A percentile compares a stretch with the other conserved stretches of the same genome.
Conservation (phyloP, 305 asterid species). For the Coffea humblotiana region DNA sequence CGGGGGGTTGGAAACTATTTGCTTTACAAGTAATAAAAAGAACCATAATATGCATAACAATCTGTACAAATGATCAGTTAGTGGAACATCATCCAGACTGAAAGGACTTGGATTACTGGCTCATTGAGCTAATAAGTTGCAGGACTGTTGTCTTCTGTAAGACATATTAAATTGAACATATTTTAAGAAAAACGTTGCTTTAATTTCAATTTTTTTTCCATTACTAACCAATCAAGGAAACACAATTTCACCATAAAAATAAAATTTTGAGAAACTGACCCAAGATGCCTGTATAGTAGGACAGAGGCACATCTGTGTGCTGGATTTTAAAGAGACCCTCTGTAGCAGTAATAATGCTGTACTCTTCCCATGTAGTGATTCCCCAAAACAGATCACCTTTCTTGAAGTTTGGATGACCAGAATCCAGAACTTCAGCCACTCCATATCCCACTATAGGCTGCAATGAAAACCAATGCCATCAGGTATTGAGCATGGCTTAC, state of each 20-base stretch:
- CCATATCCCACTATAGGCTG: constrained; percentile 59
- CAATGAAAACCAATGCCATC: neutral
- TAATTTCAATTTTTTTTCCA: neutral
- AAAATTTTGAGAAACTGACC: constrained; percentile 35
- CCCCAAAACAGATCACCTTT: constrained; percentile 69
- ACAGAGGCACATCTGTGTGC: constrained; percentile 54
- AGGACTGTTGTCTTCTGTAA: neutral
- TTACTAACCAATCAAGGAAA: neutral
- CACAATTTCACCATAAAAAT: neutral
- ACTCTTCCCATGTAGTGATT: constrained; percentile 63
- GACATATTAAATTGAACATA: neutral
- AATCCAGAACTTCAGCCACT: constrained; percentile 54
- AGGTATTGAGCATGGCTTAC: neutral
- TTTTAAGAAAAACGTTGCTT: neutral
- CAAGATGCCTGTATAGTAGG: constrained; percentile 66
- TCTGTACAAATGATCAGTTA: neutral
- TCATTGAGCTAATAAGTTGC: neutral
- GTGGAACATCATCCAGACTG: neutral
- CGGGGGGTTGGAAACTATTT: neutral
- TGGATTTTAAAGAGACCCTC: constrained; percentile 37
- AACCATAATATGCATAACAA: neutral
- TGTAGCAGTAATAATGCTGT: constrained; percentile 34
- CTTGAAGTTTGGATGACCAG: constrained; percentile 44
- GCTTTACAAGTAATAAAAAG: too few species aligned
- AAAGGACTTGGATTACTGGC: neutral